A percentile compares a stretch with the other conserved stretches of the same genome.
phyloP scores from a whole-genome alignment of 305 asterid genomes.

The Fraxinus nigra region DNA sequence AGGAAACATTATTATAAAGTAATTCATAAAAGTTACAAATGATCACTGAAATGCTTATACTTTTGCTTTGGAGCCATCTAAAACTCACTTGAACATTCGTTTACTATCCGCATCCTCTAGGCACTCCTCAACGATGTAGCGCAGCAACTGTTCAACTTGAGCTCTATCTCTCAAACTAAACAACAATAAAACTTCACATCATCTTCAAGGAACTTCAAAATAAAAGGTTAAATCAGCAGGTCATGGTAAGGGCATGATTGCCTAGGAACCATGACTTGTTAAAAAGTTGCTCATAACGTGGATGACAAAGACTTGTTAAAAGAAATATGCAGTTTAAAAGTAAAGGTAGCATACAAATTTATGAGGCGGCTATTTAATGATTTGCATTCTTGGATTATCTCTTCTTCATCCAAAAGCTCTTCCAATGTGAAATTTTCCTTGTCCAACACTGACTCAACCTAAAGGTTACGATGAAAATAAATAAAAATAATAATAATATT shows the following conservation, averaged over 20 bases:
- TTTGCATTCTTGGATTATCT: conserved; percentile 98
- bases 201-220: not conserved
- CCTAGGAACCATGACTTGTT: not conserved
- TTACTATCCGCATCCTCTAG: conserved; percentile 84
- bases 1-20: not conserved
- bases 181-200: conserved; percentile 18
- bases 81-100: conserved; percentile 79
- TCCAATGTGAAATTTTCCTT: conserved; percentile 81
- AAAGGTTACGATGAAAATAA: conserved; percentile 13
- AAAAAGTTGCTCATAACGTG: not conserved
- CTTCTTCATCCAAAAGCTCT: conserved; percentile 99
- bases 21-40: not conserved
- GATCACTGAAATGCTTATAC: not conserved
- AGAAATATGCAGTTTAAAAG: not conserved
- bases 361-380: conserved; percentile 91
- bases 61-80: not conserved
- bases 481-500: conserved; percentile 10
- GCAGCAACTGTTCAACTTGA: conserved; percentile 86
- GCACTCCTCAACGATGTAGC: conserved; percentile 79
- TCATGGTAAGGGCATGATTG: not conserved
- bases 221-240: not conserved
- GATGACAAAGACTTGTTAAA: not conserved
- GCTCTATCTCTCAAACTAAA: conserved; percentile 86
- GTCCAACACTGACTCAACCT: conserved; percentile 96
- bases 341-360: conserved; percentile 59